A percentile compares a stretch with the other conserved stretches of the same genome.
These are phyloP conservation scores for Aspergillus ostianus DNA, from an alignment of 495 filamentous ascomycete species.

Conservation along the genomic window DNA sequence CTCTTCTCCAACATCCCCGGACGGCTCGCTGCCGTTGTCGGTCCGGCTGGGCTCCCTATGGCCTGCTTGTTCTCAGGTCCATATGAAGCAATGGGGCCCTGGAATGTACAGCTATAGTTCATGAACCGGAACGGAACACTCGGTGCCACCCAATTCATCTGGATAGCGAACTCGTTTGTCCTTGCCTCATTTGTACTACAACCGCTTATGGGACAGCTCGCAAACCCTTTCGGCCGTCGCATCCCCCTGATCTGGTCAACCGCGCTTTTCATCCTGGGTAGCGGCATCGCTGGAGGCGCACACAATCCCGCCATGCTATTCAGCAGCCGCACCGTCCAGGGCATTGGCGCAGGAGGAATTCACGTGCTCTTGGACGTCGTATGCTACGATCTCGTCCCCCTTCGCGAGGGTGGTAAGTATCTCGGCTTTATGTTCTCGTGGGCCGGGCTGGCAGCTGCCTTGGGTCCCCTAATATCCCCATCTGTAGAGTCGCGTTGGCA, in stretches of 20 bases:
- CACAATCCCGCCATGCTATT: neutral
- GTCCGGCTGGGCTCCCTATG: too few species aligned
- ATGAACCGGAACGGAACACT: neutral
- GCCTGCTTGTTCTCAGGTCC: neutral
- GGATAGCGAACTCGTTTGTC: neutral
- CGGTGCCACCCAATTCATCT: neutral
- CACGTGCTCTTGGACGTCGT: neutral
- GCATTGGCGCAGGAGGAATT: neutral
- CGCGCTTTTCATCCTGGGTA: neutral
- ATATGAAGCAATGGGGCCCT: neutral
- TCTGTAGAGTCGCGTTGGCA: neutral
- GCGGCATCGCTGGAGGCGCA: neutral
- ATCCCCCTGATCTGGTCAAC: neutral
- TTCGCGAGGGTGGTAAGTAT: neutral
- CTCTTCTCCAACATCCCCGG: too few species aligned
- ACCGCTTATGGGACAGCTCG: neutral
- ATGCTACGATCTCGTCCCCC: neutral
- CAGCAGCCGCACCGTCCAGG: neutral
- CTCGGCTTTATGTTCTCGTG: neutral
- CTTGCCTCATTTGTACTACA: neutral
- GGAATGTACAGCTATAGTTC: neutral
- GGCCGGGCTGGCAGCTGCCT: neutral
- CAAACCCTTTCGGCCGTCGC: neutral
- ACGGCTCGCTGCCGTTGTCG: too few species aligned
- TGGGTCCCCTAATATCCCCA: neutral